phyloP scores from a whole-genome alignment of 2,329 filamentous ascomycete species.

The Trichoderma sp. region DNA sequence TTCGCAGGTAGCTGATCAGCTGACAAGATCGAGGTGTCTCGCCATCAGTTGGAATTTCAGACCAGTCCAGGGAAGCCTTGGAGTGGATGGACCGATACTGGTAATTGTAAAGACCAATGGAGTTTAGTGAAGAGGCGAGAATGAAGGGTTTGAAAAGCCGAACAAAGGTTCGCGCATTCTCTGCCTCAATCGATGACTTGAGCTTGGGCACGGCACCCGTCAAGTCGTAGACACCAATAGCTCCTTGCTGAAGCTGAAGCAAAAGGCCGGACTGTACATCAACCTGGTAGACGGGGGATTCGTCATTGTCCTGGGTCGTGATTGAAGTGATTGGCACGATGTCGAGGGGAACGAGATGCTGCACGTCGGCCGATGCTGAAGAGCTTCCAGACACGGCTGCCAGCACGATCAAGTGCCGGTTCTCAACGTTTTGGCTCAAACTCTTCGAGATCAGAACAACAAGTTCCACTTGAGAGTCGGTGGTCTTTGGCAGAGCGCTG shows the following conservation, averaged over 20 bases:
- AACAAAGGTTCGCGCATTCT: constrained; percentile 61
- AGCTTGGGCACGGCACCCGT: constrained; percentile 62
- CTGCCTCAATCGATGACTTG: constrained; percentile 54
- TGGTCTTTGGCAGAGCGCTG: constrained; percentile 52
- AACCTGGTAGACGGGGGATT: constrained; percentile 50
- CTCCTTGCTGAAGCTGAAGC: constrained; percentile 57
- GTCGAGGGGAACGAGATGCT: constrained; percentile 44
- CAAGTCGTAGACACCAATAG: constrained; percentile 64
- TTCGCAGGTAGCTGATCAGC: constrained; percentile 64
- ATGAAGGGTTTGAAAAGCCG: constrained; percentile 67
- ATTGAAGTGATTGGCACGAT: constrained; percentile 41
- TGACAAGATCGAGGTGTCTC: constrained; percentile 43
- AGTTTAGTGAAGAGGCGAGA: constrained; percentile 59
- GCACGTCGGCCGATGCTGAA: constrained; percentile 33
- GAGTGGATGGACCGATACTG: constrained; percentile 65
- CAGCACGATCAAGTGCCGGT: constrained; percentile 39
- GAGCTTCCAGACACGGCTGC: constrained; percentile 35
- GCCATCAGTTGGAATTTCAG: constrained; percentile 42
- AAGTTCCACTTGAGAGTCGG: constrained; percentile 52
- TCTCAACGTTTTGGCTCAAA: constrained; percentile 34
- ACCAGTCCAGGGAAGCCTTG: constrained; percentile 48
- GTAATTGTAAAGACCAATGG: constrained; percentile 67
- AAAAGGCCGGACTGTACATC: constrained; percentile 66
- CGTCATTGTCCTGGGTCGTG: constrained; percentile 16
- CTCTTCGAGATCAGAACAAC: constrained; percentile 54